Base-by-base conservation (phyloP, 768 basidiomycete genomes). In the Galerina marginata region DNA sequence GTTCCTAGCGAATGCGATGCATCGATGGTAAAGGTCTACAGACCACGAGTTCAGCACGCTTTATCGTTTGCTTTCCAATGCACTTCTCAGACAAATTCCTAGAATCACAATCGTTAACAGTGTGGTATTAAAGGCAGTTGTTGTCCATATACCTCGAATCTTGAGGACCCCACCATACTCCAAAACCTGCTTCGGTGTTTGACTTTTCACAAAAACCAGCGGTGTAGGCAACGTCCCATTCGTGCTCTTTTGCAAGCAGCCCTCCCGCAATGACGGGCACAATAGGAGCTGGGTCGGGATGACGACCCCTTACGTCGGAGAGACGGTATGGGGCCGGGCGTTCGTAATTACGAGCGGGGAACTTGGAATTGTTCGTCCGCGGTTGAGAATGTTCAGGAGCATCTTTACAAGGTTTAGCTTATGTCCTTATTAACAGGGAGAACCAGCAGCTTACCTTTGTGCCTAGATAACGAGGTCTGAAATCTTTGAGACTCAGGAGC, bases 11-110 rank as follows among this genome's bases (percentile, higher is more conserved):
- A 4, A 42, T 45, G 12, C 29, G 43, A 42, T 20, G 43, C 33
- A 15, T 26, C 39, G 20, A 20, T 25, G 6, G 7, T 33, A 33
- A 33, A 53, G 25, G 16, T 5, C 15, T 2, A 79, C 84, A 57
- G 59, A 93, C 95, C 54, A 94, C 85, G 26, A 96, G 79, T 70
- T 97, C 95, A 7, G 93, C 95, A 36, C 93, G 77, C 11, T n/a
- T n/a, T 68, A 93, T 95, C 2, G 92, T 93, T 68, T 94, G 93
- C 54, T 76, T 81, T 5, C 92, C 92, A 2, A 90, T 90, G 71
- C 89, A 92, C 40, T 91, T 81, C 71, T 95, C 94, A 1, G 87
- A 81, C 3, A 95, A 67, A 67, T 96, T 96, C 54, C 93, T 95
- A 10, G 43, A 45, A 39, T 1, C n/a, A 29, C 59, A n/a, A n/a